Percentiles rank a stretch among this genome's conserved stretches.
Evolutionary conservation across 805 yeast species (phyloP).

Genomic region (Candida maesae): DNA sequence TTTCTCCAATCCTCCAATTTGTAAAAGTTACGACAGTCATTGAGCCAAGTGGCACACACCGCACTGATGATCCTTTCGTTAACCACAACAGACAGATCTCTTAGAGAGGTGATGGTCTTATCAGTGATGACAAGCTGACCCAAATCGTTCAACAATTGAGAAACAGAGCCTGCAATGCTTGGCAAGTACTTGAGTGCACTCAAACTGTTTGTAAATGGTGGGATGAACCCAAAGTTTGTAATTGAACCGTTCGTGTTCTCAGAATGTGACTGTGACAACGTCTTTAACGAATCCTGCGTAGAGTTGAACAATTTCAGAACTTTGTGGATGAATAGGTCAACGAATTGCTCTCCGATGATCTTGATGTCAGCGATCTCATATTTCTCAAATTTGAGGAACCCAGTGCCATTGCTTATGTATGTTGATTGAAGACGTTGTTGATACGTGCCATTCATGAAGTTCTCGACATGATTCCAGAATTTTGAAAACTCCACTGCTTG

Average conservation of each 20-base stretch:
- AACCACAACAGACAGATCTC: conserved; percentile 33
- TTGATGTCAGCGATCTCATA: conserved; percentile 40
- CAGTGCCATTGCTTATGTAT: conserved; percentile 29
- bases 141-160: conserved; percentile 38
- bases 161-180: conserved; percentile 40
- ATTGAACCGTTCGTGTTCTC: conserved; percentile 27
- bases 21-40: conserved; percentile 42
- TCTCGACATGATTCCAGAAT: conserved; percentile 53
- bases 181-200: conserved; percentile 53
- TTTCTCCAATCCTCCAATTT: conserved; percentile 39
- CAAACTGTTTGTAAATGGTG: conserved; percentile 61
- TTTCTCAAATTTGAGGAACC: conserved; percentile 39
- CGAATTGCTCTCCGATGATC: conserved; percentile 36
- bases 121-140: conserved; percentile 41
- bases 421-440: conserved; percentile 32
- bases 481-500: conserved; percentile 39
- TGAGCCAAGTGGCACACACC: conserved; percentile 46
- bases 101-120: conserved; percentile 34
- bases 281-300: conserved; percentile 24
- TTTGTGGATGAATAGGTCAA: conserved; percentile 31
- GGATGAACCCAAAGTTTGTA: conserved; percentile 50
- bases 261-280: conserved; percentile 8
- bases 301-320: conserved; percentile 32
- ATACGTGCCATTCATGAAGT: conserved; percentile 47
- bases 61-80: conserved; percentile 44